Conservation (phyloP, 495 filamentous ascomycete species). For the Copromyces sp. region DNA sequence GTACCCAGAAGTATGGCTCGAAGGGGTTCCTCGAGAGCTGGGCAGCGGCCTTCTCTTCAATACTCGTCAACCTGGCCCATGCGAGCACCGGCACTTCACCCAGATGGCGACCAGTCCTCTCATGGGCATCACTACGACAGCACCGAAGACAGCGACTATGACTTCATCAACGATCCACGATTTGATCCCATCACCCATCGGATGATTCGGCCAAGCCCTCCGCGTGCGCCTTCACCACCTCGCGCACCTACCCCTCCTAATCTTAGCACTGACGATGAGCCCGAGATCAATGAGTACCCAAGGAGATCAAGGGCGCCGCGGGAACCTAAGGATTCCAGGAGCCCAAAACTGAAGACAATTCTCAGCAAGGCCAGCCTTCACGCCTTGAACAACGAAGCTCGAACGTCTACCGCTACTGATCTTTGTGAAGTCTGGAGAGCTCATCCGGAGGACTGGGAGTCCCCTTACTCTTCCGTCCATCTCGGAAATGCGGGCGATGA, state of each 20-base stretch:
- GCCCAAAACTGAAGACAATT: neutral
- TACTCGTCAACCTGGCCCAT: neutral
- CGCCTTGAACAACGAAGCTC: neutral
- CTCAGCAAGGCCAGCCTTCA: neutral
- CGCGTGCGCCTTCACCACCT: neutral
- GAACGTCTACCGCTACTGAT: constrained; percentile 9
- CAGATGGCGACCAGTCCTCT: neutral
- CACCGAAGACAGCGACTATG: neutral
- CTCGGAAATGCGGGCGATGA: neutral
- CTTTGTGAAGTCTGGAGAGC: constrained; percentile 23
- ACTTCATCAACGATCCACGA: neutral
- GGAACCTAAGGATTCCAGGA: neutral
- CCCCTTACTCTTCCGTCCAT: constrained; percentile 15
- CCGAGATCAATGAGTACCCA: neutral
- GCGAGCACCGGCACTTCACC: neutral
- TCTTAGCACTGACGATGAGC: neutral
- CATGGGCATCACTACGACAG: neutral
- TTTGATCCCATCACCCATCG: neutral
- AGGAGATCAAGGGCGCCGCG: neutral
- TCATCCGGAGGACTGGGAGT: constrained; percentile 22
- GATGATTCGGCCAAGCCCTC: neutral
- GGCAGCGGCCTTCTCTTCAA: neutral
- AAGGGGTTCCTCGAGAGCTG: neutral
- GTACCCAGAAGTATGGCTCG: neutral
- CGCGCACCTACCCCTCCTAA: neutral